Evolutionary conservation across 768 basidiomycete species (phyloP), one percentile per base, ranked within the genome.

Genomic region (Russula sp.): DNA sequence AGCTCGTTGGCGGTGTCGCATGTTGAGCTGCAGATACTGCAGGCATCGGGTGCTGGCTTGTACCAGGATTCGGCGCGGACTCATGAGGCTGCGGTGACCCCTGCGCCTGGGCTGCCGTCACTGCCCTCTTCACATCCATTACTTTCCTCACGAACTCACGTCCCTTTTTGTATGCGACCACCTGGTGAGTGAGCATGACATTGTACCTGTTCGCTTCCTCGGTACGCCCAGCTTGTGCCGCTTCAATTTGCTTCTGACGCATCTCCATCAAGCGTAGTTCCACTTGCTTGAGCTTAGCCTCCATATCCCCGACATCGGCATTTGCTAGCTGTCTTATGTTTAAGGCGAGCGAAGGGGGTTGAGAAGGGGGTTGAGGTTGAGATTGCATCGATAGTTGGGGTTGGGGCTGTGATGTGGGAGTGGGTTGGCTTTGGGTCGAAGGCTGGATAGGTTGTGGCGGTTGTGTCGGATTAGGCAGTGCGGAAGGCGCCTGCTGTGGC

Each of bases 221-320:
- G 22, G 39, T 59, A 46, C 52, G 52, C 18, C 62, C 62, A 18
- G 57, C 57, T 43, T 54, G 57, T 43, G 8, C 1, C 3, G 52
- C 62, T 11, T 58, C 57, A 1, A 13, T 1, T 1, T 43, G 39
- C 34, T 35, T 54, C 5, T n/a, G 42, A 43, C 38, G 57, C 39
- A 59, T 48, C 13, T 59, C 57, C 38, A 5, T 14, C 7, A 63
- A 41, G 35, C 52, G 46, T 29, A 16, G 41, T 39, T 63, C 62
- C 18, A 52, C 51, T 49, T 63, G 62, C 51, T 55, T 47, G 35
- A 63, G 51, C 22, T 63, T 63, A 4, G 51, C 14, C 51, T 48
- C 22, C 52, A 63, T 48, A 5, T 55, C 57, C 11, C 4, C 46
- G 5, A 43, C 18, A 38, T 59, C 57, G 22, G 51, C 56, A 9